phyloP scores from a whole-genome alignment of 768 basidiomycete genomes.

The Lactarius tabidus region DNA sequence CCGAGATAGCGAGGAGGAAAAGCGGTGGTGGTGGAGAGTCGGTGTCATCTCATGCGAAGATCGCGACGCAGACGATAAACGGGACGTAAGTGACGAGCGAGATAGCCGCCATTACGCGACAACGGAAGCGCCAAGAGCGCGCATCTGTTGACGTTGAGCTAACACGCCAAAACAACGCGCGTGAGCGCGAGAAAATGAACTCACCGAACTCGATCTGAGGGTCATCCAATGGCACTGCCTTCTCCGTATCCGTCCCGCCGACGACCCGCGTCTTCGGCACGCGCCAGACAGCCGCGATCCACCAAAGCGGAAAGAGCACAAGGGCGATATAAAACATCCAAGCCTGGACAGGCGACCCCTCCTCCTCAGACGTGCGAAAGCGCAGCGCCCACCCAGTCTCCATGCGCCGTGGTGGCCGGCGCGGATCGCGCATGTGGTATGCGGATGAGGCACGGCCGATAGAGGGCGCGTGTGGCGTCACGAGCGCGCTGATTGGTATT shows the following conservation, averaged over 20 bases:
- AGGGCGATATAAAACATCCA: constrained; percentile 81
- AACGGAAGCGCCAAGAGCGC: constrained; percentile 67
- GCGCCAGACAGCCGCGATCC: constrained; percentile 57
- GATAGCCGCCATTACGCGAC: constrained; percentile 65
- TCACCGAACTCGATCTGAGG: constrained; percentile 75
- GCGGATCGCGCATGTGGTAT: constrained; percentile 81
- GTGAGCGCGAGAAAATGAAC: constrained; percentile 33
- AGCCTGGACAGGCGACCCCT: constrained; percentile 54
- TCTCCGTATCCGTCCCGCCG: constrained; percentile 54
- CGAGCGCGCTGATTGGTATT: constrained; percentile 74
- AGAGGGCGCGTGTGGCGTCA: constrained; percentile 77
- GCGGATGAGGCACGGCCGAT: constrained; percentile 43
- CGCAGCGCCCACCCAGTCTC: constrained; percentile 61
- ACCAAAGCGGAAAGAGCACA: constrained; percentile 51
- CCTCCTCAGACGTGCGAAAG: constrained; percentile 51
- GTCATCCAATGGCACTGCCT: constrained; percentile 70
- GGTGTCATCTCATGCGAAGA: constrained; percentile 43
- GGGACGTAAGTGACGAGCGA: constrained; percentile 75
- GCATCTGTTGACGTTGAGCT: constrained; percentile 47
- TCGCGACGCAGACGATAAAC: constrained; percentile 67
- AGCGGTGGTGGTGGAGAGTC: background rate
- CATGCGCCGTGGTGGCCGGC: constrained; percentile 54
- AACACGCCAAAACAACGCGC: background rate
- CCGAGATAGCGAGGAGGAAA: background rate
- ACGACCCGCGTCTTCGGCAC: constrained; percentile 62